phyloP scores from a whole-genome alignment of 1,139 yeast genomes.

The Candida tetrigidarum region DNA sequence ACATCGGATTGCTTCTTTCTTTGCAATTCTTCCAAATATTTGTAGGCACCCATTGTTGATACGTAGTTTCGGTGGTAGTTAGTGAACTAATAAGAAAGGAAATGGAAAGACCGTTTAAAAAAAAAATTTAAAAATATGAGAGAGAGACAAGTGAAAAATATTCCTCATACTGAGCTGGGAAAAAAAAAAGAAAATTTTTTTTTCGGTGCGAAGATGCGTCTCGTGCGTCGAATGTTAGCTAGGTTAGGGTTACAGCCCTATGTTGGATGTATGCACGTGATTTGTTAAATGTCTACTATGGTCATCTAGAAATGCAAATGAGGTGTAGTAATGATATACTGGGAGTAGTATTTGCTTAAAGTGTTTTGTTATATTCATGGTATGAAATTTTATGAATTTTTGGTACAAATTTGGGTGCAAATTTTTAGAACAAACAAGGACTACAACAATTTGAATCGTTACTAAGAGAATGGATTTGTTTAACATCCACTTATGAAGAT shows the following conservation, averaged over 20 bases:
- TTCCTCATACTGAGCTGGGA: neutral
- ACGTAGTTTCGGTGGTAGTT: slow-evolving; percentile 10
- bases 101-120: slow-evolving; percentile 1
- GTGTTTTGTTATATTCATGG: neutral
- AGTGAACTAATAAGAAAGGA: slow-evolving; percentile 7
- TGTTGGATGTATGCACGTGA: no score
- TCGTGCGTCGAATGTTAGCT: no score
- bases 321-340: neutral
- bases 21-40: slow-evolving; percentile 98
- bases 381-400: no score
- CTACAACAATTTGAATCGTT: no score
- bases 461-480: no score
- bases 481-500: neutral
- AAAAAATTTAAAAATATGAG: neutral
- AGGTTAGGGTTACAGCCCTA: no score
- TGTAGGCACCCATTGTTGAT: slow-evolving; percentile 96
- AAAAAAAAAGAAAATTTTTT: neutral
- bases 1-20: slow-evolving; percentile 99
- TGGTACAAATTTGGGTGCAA: neutral
- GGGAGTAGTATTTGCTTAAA: neutral
- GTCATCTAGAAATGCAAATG: neutral
- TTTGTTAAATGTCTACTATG: neutral
- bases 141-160: slow-evolving; percentile 10
- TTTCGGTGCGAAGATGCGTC: neutral
- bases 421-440: no score